Evolutionary conservation across 352 stramenopile species (phyloP), one percentile per base, ranked within the genome.

Genomic region (Phytopythium boreale): DNA sequence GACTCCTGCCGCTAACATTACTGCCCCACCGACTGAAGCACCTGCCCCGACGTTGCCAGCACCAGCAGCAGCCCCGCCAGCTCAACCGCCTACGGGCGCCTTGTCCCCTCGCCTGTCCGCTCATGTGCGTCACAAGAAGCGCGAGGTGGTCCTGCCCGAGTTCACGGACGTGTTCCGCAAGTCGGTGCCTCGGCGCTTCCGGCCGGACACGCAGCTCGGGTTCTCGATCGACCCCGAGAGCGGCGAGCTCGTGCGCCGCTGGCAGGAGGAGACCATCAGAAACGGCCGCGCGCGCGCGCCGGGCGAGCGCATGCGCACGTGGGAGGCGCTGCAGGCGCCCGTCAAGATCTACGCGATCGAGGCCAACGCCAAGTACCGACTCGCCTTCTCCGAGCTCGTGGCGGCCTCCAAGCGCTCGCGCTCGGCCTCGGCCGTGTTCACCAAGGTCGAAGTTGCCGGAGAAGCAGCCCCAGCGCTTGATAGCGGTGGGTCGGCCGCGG

Each of bases 291-390:
- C 67, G 17, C 76, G 80, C 20, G 58, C 61, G 7, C 24, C 67
- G 12, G 80, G 77, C 15, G 70, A 85, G n/a, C 63, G 37, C 17
- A 88, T 89, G 83, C 74, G 78, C n/a, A 90, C 83, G 29, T 92
- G 83, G 83, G 80, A 92, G 63, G 80, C 80, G 1, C 76, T 90
- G 39, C 77, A 87, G 59, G 83, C 80, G 1, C 80, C 79, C 2
- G 74, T 92, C 27, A 92, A 88, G 64, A 85, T 71, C 63, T 92
- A 92, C 63, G 76, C 80, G 4, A 90, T 92, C 46, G 83, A 90
- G 41, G 73, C 72, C 20, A 92, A 92, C 46, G 63, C 61, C 34
- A 90, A 89, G 66, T 92, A 92, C 66, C 44, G 72, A 50, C 67
- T 88, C 1, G 81, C 81, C 0, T 75, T 84, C 2, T 59, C 61